Base-by-base conservation (phyloP, 2,329 filamentous ascomycete species). In the Acrocalymma vagum region DNA sequence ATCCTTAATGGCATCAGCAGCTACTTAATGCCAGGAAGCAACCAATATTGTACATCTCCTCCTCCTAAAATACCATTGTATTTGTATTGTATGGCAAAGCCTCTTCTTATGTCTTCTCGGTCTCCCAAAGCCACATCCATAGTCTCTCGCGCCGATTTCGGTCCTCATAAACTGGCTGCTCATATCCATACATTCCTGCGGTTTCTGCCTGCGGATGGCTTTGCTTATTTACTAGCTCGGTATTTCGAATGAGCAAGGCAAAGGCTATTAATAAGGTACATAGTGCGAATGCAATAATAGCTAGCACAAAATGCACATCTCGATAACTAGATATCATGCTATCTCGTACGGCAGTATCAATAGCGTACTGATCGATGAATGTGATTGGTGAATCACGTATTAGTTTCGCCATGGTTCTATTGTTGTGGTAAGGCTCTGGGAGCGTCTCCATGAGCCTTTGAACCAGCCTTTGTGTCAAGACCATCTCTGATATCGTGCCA, bases 401-500 rank as follows among this genome's bases (percentile, higher is more conserved):
- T n/a, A n/a, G n/a, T n/a, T n/a, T n/a, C n/a, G n/a, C n/a, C n/a
- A n/a, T n/a, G n/a, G n/a, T n/a, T n/a, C n/a, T n/a, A 18, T 68
- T 45, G 1, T 48, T 71, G 65, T 71, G 79, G 24, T 72, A 70
- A 3, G 57, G 22, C 0, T 61, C 50, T 0, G 76, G 78, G 47
- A 63, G 65, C 5, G 63, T 59, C 3, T 54, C 38, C 5, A 54
- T 53, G 3, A 86, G 74, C 26, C 73, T 60, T 0, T 45, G 41
- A 2, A 79, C 81, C 5, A 67, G 16, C 22, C 29, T 67, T 56
- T 86, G 81, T 1, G 78, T 80, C 82, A 82, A 86, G 46, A 86
- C 77, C 14, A 81, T 79, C 10, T 82, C 83, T 0, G 82, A 82
- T 17, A 86, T 76, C 11, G 80, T 75, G 58, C 80, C 79, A 15